A percentile compares a stretch with the other conserved stretches of the same genome.
Evolutionary conservation across 176 grass and related monocot species (phyloP).

Genomic region (Musa troglodytarum): DNA sequence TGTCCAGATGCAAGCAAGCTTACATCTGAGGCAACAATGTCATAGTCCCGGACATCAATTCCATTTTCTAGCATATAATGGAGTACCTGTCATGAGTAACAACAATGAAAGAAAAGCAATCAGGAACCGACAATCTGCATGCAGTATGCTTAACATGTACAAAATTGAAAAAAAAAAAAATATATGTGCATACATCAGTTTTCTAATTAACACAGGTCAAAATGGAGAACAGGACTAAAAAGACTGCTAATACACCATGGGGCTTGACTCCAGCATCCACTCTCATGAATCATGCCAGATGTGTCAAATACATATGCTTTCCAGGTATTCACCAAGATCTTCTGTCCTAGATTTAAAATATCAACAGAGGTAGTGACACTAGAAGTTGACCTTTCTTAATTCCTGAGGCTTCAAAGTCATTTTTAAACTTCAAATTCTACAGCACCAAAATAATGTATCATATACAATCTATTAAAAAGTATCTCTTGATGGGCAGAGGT

Average conservation of each 20-base stretch:
- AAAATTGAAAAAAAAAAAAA: background rate
- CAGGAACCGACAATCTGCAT: background rate
- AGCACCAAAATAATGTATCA: too few species aligned
- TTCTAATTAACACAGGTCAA: background rate
- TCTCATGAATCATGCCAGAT: background rate
- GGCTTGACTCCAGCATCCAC: background rate
- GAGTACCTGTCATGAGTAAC: constrained; percentile 37
- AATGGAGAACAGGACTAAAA: background rate
- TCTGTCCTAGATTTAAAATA: background rate
- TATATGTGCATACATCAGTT: background rate
- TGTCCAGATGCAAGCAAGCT: constrained; percentile 72
- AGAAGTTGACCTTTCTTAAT: background rate
- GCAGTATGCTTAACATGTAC: background rate
- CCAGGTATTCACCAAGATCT: background rate
- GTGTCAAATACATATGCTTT: background rate
- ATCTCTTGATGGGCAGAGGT: too few species aligned
- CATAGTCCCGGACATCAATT: constrained; percentile 76
- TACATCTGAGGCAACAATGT: constrained; percentile 52
- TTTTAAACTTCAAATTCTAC: background rate
- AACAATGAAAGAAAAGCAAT: background rate
- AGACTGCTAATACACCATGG: background rate
- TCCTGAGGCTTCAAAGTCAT: background rate
- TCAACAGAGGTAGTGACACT: background rate
- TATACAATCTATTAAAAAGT: too few species aligned
- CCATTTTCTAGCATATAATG: constrained; percentile 61